Evolutionary conservation across 2,329 filamentous ascomycete species (phyloP).

Genomic region (Cercospora berteroae): DNA sequence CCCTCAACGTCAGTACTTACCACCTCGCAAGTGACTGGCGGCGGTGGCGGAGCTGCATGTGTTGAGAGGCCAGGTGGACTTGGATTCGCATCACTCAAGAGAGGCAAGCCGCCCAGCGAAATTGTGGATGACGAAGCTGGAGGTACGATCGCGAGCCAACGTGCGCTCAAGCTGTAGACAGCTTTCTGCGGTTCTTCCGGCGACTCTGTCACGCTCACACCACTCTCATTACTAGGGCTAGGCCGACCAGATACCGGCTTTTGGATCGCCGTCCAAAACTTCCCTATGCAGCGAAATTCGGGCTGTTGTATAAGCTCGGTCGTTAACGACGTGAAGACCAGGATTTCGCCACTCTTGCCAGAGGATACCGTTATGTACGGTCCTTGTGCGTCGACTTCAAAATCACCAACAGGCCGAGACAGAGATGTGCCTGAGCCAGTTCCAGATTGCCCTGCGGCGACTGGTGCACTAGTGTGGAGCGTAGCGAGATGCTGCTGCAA

Average conservation of each 20-base stretch:
- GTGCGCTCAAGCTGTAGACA: conserved; percentile 66
- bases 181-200: conserved; percentile 47
- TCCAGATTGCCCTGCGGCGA: conserved; percentile 42
- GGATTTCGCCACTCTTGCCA: conserved; percentile 81
- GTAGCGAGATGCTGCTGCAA: conserved; percentile 70
- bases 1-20: conserved; percentile 68
- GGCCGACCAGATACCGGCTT: conserved; percentile 19
- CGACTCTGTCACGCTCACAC: conserved; percentile 28
- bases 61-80: conserved; percentile 57
- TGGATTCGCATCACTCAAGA: conserved; percentile 52
- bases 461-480: conserved; percentile 67
- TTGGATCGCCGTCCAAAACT: conserved; percentile 80
- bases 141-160: conserved; percentile 77
- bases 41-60: conserved; percentile 67
- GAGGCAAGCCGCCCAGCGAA: conserved; percentile 64
- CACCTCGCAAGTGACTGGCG: conserved; percentile 63
- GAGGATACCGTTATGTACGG: conserved; percentile 74
- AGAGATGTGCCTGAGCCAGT: conserved; percentile 28
- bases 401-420: conserved; percentile 67
- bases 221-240: conserved; percentile 30
- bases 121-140: conserved; percentile 65
- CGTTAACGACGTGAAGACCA: conserved; percentile 57
- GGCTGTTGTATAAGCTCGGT: conserved; percentile 30
- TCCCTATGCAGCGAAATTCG: conserved; percentile 69
- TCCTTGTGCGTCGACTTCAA: conserved; percentile 70